A percentile compares a stretch with the other conserved stretches of the same genome.
phyloP scores from a whole-genome alignment of 192 early-diverging fungal species.

The Rhizophlyctis rosea region DNA sequence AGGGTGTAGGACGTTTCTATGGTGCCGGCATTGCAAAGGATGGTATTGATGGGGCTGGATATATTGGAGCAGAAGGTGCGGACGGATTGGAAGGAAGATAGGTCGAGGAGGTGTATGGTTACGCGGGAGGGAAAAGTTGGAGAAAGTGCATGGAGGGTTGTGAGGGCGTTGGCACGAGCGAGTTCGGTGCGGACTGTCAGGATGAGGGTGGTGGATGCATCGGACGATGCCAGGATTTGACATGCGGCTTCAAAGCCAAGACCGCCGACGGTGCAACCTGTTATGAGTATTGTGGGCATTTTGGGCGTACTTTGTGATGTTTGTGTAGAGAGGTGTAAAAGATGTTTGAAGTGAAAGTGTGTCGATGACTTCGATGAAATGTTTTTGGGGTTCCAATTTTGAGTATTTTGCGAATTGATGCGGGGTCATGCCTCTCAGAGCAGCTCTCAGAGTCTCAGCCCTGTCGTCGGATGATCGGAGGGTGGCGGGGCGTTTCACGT shows the following conservation, averaged over 20 bases:
- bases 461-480: no score
- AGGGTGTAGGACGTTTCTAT: background rate
- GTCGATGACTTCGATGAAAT: no score
- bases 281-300: background rate
- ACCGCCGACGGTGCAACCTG: background rate
- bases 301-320: no score
- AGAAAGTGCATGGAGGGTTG: background rate
- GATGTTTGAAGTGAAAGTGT: no score
- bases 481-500: no score
- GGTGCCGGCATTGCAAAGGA: background rate
- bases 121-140: background rate
- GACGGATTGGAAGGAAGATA: background rate
- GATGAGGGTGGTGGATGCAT: background rate
- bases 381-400: no score
- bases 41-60: background rate
- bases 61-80: background rate
- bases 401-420: no score
- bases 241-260: background rate
- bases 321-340: no score
- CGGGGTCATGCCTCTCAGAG: no score
- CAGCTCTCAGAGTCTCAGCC: no score
- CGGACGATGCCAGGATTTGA: background rate
- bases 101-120: background rate
- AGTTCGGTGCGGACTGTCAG: background rate
- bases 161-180: background rate